These are phyloP conservation scores for Actinomortierella wolfii DNA, from an alignment of 371 early-diverging fungal genomes.

Conservation along the genomic window DNA sequence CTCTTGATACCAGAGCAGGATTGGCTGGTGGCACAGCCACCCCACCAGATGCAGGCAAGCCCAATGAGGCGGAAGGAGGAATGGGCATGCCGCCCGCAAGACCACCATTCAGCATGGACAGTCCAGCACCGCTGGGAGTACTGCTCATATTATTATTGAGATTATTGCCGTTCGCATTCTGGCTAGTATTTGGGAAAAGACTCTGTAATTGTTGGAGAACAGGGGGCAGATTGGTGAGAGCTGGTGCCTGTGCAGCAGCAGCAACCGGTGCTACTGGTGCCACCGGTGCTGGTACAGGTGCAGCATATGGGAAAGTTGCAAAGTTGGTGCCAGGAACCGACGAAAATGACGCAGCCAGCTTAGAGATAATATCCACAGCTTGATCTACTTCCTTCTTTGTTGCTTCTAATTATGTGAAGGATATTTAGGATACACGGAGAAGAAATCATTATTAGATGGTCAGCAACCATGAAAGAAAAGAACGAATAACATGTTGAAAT, in stretches of 20 bases:
- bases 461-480: too few species aligned
- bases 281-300: not conserved
- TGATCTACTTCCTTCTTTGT: too few species aligned
- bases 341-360: not conserved
- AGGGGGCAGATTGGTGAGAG: constrained; percentile 11
- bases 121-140: constrained; percentile 19
- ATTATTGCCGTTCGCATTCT: constrained; percentile 14
- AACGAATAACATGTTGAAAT: too few species aligned
- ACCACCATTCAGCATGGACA: constrained; percentile 1
- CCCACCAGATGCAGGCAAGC: too few species aligned
- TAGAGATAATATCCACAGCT: too few species aligned
- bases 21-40: too few species aligned
- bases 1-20: too few species aligned
- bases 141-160: constrained; percentile 44
- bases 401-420: too few species aligned
- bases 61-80: too few species aligned
- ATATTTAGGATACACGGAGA: too few species aligned
- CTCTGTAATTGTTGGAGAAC: constrained; percentile 40
- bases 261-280: not conserved
- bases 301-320: not conserved
- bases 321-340: not conserved
- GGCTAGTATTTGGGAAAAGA: constrained; percentile 38
- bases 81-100: too few species aligned
- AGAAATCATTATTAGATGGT: too few species aligned
- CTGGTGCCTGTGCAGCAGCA: not conserved